These are phyloP conservation scores for Yamadazyma laniorum DNA, from an alignment of 805 yeast species.

Conservation along the genomic window DNA sequence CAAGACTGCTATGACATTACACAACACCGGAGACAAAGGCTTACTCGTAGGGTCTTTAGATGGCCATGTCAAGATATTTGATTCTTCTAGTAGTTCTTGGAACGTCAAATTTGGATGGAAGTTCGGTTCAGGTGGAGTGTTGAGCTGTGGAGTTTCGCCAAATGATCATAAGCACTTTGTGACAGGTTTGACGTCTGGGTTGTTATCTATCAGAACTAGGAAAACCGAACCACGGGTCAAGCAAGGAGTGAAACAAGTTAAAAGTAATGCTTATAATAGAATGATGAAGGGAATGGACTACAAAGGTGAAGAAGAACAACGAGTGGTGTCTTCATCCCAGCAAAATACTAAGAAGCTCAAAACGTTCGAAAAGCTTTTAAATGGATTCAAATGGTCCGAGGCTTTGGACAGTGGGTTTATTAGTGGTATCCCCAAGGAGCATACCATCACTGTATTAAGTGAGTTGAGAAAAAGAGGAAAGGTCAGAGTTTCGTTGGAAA, in stretches of 20 bases:
- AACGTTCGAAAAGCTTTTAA: constrained; percentile 78
- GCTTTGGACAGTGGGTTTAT: constrained; percentile 86
- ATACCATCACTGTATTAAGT: constrained; percentile 76
- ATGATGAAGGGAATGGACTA: constrained; percentile 92
- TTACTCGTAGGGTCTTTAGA: constrained; percentile 91
- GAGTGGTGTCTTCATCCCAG: constrained; percentile 52
- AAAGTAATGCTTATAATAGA: constrained; percentile 66
- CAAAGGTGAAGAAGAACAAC: constrained; percentile 83
- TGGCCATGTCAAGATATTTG: constrained; percentile 96
- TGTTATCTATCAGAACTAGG: constrained; percentile 84
- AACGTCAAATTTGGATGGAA: constrained; percentile 96
- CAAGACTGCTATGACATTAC: constrained; percentile 86
- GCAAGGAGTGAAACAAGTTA: constrained; percentile 48
- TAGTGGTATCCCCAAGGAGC: constrained; percentile 75
- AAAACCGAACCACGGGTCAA: constrained; percentile 60
- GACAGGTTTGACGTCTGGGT: constrained; percentile 87
- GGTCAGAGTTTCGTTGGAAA: constrained; percentile 72
- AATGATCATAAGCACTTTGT: constrained; percentile 74
- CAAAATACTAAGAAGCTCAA: constrained; percentile 58
- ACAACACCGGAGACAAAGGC: constrained; percentile 72
- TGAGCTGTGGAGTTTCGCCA: constrained; percentile 88
- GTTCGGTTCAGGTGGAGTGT: constrained; percentile 83
- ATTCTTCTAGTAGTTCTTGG: constrained; percentile 68
- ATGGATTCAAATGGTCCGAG: constrained; percentile 88
- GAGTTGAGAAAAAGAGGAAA: constrained; percentile 90